phyloP scores from a whole-genome alignment of 306 rosid genomes.

The Pueraria montana region DNA sequence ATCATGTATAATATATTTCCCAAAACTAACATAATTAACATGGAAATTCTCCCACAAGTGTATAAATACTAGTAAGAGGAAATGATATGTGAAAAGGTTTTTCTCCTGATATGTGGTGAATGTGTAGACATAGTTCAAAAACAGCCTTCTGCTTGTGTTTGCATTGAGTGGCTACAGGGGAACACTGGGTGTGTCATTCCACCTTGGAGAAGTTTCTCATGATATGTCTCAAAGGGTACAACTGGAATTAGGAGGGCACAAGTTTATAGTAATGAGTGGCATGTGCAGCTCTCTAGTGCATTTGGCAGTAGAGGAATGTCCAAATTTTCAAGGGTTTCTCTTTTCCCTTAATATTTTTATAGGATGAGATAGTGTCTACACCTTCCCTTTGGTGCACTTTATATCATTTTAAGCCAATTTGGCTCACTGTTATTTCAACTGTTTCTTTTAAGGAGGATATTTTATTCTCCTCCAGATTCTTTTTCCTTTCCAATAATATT shows the following conservation, averaged over 20 bases:
- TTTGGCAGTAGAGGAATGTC: neutral
- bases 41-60: neutral
- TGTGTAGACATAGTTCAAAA: neutral
- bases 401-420: neutral
- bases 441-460: slow-evolving; percentile 14
- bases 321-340: neutral
- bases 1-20: neutral
- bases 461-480: neutral
- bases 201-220: neutral
- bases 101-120: neutral
- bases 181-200: neutral
- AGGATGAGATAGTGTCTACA: neutral
- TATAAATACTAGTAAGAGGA: neutral
- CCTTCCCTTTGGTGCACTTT: neutral
- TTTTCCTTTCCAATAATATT: slow-evolving; percentile 9
- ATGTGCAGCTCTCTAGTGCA: neutral
- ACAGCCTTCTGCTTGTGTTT: neutral
- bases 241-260: neutral
- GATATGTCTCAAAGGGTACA: neutral
- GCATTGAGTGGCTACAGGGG: neutral
- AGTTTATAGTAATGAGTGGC: neutral
- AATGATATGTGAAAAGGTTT: neutral
- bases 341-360: neutral
- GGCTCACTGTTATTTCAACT: neutral
- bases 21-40: neutral